Evolutionary conservation across 2,329 filamentous ascomycete species (phyloP).

Genomic region (Fusarium sp.): DNA sequence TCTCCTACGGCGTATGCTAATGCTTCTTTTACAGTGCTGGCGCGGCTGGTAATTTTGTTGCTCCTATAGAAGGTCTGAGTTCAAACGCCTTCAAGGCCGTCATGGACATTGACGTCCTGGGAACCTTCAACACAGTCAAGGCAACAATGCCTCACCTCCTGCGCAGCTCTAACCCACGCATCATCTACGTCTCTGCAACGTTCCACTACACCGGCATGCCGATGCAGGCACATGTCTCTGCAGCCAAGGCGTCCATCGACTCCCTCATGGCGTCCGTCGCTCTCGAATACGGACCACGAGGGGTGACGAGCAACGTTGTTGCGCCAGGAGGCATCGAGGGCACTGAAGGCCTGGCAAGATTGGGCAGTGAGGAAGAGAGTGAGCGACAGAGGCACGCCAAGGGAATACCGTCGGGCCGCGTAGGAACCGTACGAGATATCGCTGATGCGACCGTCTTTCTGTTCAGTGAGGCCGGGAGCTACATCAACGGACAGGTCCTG

Average conservation of each 20-base stretch:
- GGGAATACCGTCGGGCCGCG: slow-evolving; percentile 77
- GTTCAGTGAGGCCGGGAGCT: slow-evolving; percentile 86
- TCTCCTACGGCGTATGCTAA: not conserved
- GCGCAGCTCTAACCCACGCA: slow-evolving; percentile 79
- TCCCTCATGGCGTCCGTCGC: slow-evolving; percentile 82
- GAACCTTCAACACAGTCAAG: slow-evolving; percentile 95
- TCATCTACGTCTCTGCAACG: slow-evolving; percentile 90
- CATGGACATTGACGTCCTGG: slow-evolving; percentile 94
- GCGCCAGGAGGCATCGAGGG: slow-evolving; percentile 86
- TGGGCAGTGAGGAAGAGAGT: slow-evolving; percentile 57
- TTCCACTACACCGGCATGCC: slow-evolving; percentile 91
- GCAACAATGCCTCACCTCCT: slow-evolving; percentile 86
- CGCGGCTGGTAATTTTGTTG: slow-evolving; percentile 94
- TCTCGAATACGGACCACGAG: slow-evolving; percentile 89
- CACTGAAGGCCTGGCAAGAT: slow-evolving; percentile 82
- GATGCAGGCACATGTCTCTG: slow-evolving; percentile 88
- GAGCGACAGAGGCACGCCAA: slow-evolving; percentile 51
- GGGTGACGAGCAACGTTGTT: slow-evolving; percentile 88
- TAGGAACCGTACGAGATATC: slow-evolving; percentile 86
- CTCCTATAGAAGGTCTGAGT: slow-evolving; percentile 82
- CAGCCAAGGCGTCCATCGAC: slow-evolving; percentile 92
- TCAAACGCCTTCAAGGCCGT: slow-evolving; percentile 94
- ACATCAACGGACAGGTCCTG: slow-evolving; percentile 83
- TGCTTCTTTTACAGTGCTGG: slow-evolving; percentile 72
- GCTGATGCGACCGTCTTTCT: slow-evolving; percentile 91